Evolutionary conservation across 345 rosid genomes (phyloP), one percentile per base, ranked within the genome.

Genomic region (Angophora floribunda): DNA sequence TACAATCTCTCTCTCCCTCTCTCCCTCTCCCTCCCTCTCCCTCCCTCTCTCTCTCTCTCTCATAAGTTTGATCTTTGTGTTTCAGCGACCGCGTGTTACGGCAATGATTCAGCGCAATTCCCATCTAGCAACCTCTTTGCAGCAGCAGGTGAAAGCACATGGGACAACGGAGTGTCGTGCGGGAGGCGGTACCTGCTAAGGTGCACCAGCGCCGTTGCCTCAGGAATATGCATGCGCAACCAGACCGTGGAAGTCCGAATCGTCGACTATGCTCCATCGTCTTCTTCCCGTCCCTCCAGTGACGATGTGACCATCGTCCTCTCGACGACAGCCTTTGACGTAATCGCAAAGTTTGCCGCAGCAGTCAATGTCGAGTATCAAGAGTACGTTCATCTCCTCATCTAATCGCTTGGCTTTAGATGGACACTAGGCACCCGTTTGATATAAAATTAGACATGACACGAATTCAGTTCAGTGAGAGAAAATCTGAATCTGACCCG

Each of bases 161-260:
- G 97, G 96, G 95, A 95, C 88, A 93, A 93, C 55, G 97, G 96
- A 1, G 96, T 92, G 6, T 86, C 93, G 8, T 94, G 97, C 5
- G 96, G 96, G 52, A 87, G 95, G 89, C 89, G 51, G n/a, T 95
- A 94, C 63, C 7, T 86, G 75, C 93, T 95, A 4, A 13, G 94
- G 22, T 95, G 97, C 90, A 91, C 93, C 11, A 95, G 94, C 3
- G 93, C 94, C 4, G 63, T 65, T 5, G 88, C 32, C 1, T 88
- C 88, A 0, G 30, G 90, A 26, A 85, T 91, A 7, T 95, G 97
- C 87, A 28, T 22, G 7, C 89, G 86, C 3, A 89, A 24, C 15
- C 44, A 61, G 63, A 91, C 89, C 26, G 91, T 95, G 52, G 91
- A 88, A 67, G 79, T 95, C 94, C 36, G 9, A n/a, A 63, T 63